Evolutionary conservation across 805 yeast species (phyloP).

Genomic region (Torulaspora maleeae): DNA sequence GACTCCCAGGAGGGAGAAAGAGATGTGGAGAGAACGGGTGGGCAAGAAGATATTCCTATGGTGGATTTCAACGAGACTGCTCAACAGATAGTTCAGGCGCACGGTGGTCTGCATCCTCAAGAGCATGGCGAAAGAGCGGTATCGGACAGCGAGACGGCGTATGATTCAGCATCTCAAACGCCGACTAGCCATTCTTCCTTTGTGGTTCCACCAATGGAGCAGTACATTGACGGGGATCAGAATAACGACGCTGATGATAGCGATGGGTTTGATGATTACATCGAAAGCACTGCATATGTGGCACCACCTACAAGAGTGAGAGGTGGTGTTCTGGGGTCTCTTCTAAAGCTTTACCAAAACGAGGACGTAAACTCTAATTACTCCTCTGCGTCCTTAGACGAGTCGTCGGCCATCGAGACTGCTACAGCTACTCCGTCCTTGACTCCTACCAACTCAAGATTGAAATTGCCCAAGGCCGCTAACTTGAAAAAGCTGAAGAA

Average conservation of each 20-base stretch:
- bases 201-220: conserved; percentile 42
- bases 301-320: conserved; percentile 64
- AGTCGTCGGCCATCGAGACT: conserved; percentile 11
- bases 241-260: conserved; percentile 28
- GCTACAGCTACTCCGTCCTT: conserved; percentile 5
- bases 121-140: not conserved
- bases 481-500: conserved; percentile 11
- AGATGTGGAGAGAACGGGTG: conserved; percentile 36
- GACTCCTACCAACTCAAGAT: conserved; percentile 11
- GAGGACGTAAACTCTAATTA: conserved; percentile 16
- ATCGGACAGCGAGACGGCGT: conserved; percentile 21
- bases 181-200: conserved; percentile 25
- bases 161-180: conserved; percentile 9
- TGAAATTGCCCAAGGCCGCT: conserved; percentile 12
- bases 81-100: conserved; percentile 47
- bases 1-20: conserved; percentile 30
- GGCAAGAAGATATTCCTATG: conserved; percentile 41
- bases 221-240: conserved; percentile 29
- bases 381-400: conserved; percentile 19
- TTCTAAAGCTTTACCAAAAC: conserved; percentile 61
- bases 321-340: conserved; percentile 80
- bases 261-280: conserved; percentile 36
- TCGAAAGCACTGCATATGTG: conserved; percentile 36
- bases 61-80: conserved; percentile 49
- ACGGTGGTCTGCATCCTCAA: conserved; percentile 31